A percentile compares a stretch with the other conserved stretches of the same genome.
phyloP scores from a whole-genome alignment of 805 yeast genomes.

The Candida ponderosae region DNA sequence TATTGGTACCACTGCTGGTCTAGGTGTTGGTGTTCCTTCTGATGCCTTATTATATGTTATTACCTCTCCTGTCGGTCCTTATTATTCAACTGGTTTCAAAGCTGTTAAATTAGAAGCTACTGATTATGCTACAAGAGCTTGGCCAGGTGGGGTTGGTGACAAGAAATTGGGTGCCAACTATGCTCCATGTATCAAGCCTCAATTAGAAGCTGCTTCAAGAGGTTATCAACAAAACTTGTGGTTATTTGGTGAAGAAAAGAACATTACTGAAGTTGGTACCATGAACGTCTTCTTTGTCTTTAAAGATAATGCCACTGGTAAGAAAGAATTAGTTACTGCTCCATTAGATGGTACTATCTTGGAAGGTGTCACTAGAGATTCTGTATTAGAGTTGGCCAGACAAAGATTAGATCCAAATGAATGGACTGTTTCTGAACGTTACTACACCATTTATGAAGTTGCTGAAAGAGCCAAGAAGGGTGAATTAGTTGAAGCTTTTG shows the following conservation, averaged over 20 bases:
- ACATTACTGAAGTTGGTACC: conserved; percentile 94
- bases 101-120: conserved; percentile 94
- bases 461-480: conserved; percentile 71
- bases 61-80: conserved; percentile 96
- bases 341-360: conserved; percentile 96
- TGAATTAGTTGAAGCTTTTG: conserved; percentile 88
- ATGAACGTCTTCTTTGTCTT: conserved; percentile 93
- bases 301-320: conserved; percentile 66
- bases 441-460: conserved; percentile 74
- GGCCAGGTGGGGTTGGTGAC: conserved; percentile 99
- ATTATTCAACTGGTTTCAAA: conserved; percentile 91
- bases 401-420: conserved; percentile 65
- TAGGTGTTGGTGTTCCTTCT: conserved; percentile 82
- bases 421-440: conserved; percentile 83
- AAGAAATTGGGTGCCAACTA: conserved; percentile 95
- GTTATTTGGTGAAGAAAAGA: conserved; percentile 86
- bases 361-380: conserved; percentile 95
- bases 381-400: conserved; percentile 70
- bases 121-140: conserved; percentile 92
- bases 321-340: conserved; percentile 88
- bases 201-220: conserved; percentile 78
- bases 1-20: conserved; percentile 84
- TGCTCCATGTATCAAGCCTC: conserved; percentile 93
- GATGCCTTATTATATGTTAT: conserved; percentile 80
- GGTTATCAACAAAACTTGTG: conserved; percentile 96